A percentile compares a stretch with the other conserved stretches of the same genome.
These are phyloP conservation scores for Fallopia convolvulus DNA, from an alignment of 148 eudicot species.

Conservation along the genomic window DNA sequence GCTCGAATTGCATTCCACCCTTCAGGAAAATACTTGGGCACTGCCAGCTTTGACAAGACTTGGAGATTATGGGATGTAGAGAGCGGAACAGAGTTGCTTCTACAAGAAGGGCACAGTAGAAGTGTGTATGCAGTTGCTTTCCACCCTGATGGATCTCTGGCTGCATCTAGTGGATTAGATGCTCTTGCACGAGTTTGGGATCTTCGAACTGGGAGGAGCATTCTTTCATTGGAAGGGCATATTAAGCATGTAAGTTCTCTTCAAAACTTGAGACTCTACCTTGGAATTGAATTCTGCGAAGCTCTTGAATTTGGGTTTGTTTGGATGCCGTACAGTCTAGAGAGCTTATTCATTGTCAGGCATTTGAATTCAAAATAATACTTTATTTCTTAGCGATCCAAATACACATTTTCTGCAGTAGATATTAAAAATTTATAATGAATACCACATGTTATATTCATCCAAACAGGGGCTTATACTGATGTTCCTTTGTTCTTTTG, in stretches of 20 bases:
- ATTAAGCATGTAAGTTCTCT: conserved; percentile 63
- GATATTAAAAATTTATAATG: no score
- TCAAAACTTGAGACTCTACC: background rate
- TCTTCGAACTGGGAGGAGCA: conserved; percentile 83
- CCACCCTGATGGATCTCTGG: conserved; percentile 92
- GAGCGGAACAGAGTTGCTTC: conserved; percentile 77
- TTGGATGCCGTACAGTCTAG: background rate
- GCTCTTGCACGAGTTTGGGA: conserved; percentile 97
- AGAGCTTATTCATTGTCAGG: no score
- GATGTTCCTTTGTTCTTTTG: conserved; percentile 20
- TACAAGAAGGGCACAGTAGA: conserved; percentile 97
- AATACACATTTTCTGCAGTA: no score
- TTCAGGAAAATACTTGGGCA: conserved; percentile 84
- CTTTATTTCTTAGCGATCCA: no score
- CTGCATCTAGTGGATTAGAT: conserved; percentile 84
- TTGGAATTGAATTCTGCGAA: background rate
- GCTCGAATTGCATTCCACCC: conserved; percentile 92
- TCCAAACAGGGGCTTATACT: background rate
- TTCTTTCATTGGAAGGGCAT: conserved; percentile 92
- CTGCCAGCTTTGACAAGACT: conserved; percentile 92
- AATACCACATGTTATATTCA: no score
- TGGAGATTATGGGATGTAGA: conserved; percentile 96
- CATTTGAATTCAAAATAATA: no score
- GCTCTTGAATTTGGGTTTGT: background rate
- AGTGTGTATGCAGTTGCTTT: conserved; percentile 77